Evolutionary conservation across 2,329 filamentous ascomycete genomes (phyloP).

Genomic region (Clarireedia paspali): DNA sequence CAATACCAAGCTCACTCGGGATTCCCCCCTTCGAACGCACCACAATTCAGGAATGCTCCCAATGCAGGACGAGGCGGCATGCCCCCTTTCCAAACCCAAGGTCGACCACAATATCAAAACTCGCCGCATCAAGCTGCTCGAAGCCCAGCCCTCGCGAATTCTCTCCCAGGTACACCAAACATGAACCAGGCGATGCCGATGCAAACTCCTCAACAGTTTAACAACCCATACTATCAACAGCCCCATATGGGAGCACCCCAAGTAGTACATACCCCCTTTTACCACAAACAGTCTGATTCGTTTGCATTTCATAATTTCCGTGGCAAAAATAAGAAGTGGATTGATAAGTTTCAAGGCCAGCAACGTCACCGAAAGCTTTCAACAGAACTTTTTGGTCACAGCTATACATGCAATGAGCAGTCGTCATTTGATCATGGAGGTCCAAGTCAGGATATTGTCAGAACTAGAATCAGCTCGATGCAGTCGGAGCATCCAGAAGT

Average conservation of each 20-base stretch:
- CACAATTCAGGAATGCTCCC: slow-evolving; percentile 24
- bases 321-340: slow-evolving; percentile 14
- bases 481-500: slow-evolving; percentile 14
- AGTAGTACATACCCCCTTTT: slow-evolving; percentile 43
- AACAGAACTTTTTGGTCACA: slow-evolving; percentile 23
- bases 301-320: slow-evolving; percentile 10
- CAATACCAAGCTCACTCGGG: slow-evolving; percentile 41
- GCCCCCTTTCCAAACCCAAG: slow-evolving; percentile 39
- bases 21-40: slow-evolving; percentile 38
- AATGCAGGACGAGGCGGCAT: slow-evolving; percentile 44
- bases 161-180: slow-evolving; percentile 62
- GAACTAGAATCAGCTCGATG: slow-evolving; percentile 15
- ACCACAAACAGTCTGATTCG: slow-evolving; percentile 13
- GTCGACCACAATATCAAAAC: slow-evolving; percentile 46
- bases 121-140: slow-evolving; percentile 57
- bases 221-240: slow-evolving; percentile 30
- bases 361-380: slow-evolving; percentile 18
- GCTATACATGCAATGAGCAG: slow-evolving; percentile 17
- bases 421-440: slow-evolving; percentile 16
- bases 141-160: slow-evolving; percentile 58
- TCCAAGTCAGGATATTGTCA: slow-evolving; percentile 14
- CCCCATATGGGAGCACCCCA: slow-evolving; percentile 34
- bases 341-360: slow-evolving; percentile 25
- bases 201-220: slow-evolving; percentile 42
- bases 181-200: slow-evolving; percentile 62